phyloP scores from a whole-genome alignment of 495 filamentous ascomycete genomes.

The Beverwykella pulmonaria region DNA sequence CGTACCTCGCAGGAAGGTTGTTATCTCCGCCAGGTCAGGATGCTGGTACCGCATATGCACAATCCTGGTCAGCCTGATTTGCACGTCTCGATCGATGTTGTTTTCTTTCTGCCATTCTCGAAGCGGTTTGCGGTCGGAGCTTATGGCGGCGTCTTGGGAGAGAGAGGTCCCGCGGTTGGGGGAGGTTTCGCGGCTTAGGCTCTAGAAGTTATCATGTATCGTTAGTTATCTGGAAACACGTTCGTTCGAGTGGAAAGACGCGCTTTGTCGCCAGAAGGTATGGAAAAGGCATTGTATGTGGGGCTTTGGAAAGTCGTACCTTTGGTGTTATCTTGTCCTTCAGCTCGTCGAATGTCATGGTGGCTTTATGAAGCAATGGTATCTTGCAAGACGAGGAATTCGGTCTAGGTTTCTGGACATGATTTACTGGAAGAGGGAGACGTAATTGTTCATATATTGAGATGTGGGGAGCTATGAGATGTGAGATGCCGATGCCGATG shows the following conservation, averaged over 20 bases:
- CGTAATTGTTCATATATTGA: slow-evolving; percentile 4
- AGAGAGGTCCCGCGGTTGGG: slow-evolving; percentile 49
- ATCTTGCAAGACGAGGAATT: neutral
- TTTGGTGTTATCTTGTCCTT: slow-evolving; percentile 30
- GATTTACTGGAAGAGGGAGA: slow-evolving; percentile 5
- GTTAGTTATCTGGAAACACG: neutral
- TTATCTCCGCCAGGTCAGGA: slow-evolving; percentile 51
- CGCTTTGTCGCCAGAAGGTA: neutral
- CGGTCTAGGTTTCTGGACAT: neutral
- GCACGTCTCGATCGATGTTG: slow-evolving; percentile 44
- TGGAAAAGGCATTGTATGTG: slow-evolving; percentile 8
- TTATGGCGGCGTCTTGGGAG: slow-evolving; percentile 47
- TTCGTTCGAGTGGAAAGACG: neutral
- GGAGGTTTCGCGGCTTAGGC: slow-evolving; percentile 35
- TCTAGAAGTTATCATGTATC: slow-evolving; percentile 9
- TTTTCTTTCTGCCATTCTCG: slow-evolving; percentile 47
- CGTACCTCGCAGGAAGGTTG: slow-evolving; percentile 47
- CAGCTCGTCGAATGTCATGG: slow-evolving; percentile 35
- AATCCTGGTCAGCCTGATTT: slow-evolving; percentile 50
- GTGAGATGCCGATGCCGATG: too few species aligned
- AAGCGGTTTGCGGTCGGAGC: slow-evolving; percentile 41
- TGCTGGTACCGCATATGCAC: slow-evolving; percentile 58
- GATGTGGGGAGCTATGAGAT: slow-evolving; percentile 3
- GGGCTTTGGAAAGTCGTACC: slow-evolving; percentile 17
- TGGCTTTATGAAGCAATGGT: neutral